phyloP scores from a whole-genome alignment of 2,329 filamentous ascomycete genomes.

The Hymenoscyphus fraxineus region DNA sequence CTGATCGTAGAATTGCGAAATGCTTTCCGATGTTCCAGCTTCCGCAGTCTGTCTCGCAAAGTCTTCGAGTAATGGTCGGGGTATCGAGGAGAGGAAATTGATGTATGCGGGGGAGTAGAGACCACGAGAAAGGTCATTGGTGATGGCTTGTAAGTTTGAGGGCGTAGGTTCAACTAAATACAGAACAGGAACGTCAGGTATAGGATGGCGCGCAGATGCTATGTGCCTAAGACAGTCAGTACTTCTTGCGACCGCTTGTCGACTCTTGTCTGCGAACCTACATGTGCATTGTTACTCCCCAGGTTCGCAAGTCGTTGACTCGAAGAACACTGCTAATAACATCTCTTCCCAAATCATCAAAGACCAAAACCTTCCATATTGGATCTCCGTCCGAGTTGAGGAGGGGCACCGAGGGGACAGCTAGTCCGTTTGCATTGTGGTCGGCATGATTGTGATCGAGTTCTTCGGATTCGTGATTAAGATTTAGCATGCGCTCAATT shows the following conservation, averaged over 20 bases:
- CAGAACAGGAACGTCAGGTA: conserved; percentile 92
- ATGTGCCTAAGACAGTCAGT: conserved; percentile 62
- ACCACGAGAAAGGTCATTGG: conserved; percentile 77
- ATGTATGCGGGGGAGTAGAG: conserved; percentile 93
- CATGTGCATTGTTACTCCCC: conserved; percentile 97
- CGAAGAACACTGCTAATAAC: conserved; percentile 94
- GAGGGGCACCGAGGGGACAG: conserved; percentile 71
- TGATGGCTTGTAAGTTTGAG: conserved; percentile 77
- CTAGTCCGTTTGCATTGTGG: conserved; percentile 55
- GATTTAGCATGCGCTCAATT: conserved; percentile 91
- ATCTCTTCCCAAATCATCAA: conserved; percentile 86
- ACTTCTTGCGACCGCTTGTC: conserved; percentile 4
- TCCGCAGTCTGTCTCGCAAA: conserved; percentile 86
- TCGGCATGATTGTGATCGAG: conserved; percentile 58
- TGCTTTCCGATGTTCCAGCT: conserved; percentile 80
- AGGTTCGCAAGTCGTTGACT: conserved; percentile 85
- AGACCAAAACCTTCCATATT: conserved; percentile 96
- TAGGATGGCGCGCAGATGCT: conserved; percentile 75
- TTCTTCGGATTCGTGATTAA: conserved; percentile 69
- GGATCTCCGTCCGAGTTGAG: conserved; percentile 84
- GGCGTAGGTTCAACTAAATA: conserved; percentile 90
- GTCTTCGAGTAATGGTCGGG: conserved; percentile 85
- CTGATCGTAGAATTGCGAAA: conserved; percentile 91
- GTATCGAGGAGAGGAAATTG: conserved; percentile 94
- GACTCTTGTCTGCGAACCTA: conserved; percentile 42